Conservation (phyloP, 2,329 filamentous ascomycete genomes). For the Pleurostoma richardsiae region DNA sequence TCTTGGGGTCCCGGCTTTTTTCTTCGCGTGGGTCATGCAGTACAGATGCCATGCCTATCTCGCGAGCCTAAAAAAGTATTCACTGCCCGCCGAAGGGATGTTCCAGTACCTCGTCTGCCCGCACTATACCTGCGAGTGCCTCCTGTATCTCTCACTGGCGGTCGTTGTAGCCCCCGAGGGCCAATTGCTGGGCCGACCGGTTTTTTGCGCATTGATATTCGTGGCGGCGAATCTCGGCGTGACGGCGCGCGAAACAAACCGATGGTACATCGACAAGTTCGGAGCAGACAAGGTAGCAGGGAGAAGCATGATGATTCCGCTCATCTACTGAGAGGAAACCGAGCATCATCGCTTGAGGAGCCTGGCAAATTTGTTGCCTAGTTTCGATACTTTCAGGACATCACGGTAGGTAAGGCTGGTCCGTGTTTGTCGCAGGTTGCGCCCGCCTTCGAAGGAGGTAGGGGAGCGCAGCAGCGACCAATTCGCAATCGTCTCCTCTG, state of each 20-base stretch:
- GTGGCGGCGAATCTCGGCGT: conserved; percentile 75
- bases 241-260: conserved; percentile 71
- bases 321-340: conserved; percentile 47
- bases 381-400: conserved; percentile 73
- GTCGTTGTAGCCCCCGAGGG: conserved; percentile 67
- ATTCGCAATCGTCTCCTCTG: conserved; percentile 59
- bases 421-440: conserved; percentile 53
- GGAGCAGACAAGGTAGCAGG: conserved; percentile 56
- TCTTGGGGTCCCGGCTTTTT: conserved; percentile 50
- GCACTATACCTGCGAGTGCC: conserved; percentile 86
- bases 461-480: conserved; percentile 60
- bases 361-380: conserved; percentile 62
- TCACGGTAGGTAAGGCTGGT: conserved; percentile 80
- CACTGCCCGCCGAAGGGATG: conserved; percentile 66
- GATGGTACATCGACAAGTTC: conserved; percentile 77
- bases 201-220: conserved; percentile 67
- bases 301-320: conserved; percentile 74
- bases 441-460: conserved; percentile 41
- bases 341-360: conserved; percentile 32
- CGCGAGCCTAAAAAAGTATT: conserved; percentile 72
- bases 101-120: conserved; percentile 75
- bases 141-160: conserved; percentile 76
- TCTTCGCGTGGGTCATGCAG: conserved; percentile 68
- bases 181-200: conserved; percentile 62
- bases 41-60: conserved; percentile 69